Evolutionary conservation across 139 green algal species (phyloP), one percentile per base, ranked within the genome.

Genomic region (Chlorella sp.): DNA sequence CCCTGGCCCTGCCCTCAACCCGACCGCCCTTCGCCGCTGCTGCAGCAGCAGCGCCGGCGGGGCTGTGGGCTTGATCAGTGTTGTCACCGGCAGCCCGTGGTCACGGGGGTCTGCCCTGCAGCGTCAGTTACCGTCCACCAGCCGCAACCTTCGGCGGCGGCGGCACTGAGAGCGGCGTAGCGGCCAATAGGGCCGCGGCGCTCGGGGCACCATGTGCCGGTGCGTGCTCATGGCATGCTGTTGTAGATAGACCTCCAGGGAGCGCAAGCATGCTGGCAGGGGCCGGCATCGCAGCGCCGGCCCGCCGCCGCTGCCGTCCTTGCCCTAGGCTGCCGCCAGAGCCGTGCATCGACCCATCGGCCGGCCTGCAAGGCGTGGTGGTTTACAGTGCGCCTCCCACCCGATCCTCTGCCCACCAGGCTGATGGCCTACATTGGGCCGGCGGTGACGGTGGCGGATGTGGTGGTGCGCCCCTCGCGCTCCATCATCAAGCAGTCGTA

Each of bases 401-500:
- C 2, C 70, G 20, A 20, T 3, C 23, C 17, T 36, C 38, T 9
- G 2, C 2, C n/a, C 12, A 11, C 34, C 76, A 82, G 82, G 69
- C 85, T 99, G 0, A 94, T 98, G 93, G 94, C 91, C 39, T 99
- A 97, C 86, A 88, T 98, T 4, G 97, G 94, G 15, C 84, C 88
- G 28, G 64, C 90, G 9, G 93, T 94, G 25, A 92, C 98, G 51
- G 87, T 99, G 44, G 94, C 95, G 32, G 95, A 98, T 71, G 90
- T 98, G 32, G 89, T 95, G 16, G 84, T 94, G 11, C 91, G 89
- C 91, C 94, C 94, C 32, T 94, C 96, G 83, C 87, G 95, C 12
- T 97, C 91, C 44, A 99, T 99, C 62, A 98, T 98, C 56, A 98
- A 97, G 76, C 97, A 99, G 89, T 94, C 89, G 20, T 99, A 98